A percentile compares a stretch with the other conserved stretches of the same genome.
Evolutionary conservation across 306 rosid species (phyloP).

Genomic region (Cucumis cinereus): DNA sequence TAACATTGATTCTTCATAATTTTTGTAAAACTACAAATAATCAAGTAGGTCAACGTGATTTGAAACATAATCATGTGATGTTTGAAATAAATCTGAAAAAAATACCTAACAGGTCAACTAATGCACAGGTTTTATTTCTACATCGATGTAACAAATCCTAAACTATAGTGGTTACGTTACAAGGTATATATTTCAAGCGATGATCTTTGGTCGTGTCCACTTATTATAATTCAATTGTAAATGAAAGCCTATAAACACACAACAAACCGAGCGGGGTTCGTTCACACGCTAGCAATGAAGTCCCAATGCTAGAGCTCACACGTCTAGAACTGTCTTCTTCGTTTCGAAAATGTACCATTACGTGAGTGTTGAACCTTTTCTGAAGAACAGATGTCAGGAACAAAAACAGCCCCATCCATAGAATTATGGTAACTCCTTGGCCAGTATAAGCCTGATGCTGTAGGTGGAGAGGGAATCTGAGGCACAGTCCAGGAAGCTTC

Average conservation of each 20-base stretch:
- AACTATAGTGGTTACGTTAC: slow-evolving; percentile 6
- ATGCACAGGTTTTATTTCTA: slow-evolving; percentile 2
- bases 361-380: slow-evolving; percentile 17
- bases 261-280: not conserved
- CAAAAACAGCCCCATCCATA: slow-evolving; percentile 30
- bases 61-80: not conserved
- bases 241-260: slow-evolving; percentile 8
- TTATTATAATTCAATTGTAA: slow-evolving; percentile 1
- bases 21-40: not conserved
- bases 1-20: not conserved
- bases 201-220: slow-evolving; percentile 3
- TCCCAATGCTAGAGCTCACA: not conserved
- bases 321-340: slow-evolving; percentile 30
- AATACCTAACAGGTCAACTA: not conserved
- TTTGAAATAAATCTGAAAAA: slow-evolving; percentile 3
- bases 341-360: slow-evolving; percentile 20
- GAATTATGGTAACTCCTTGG: slow-evolving; percentile 36
- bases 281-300: not conserved
- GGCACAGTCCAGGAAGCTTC: slow-evolving; percentile 76
- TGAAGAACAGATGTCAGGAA: slow-evolving; percentile 49
- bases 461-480: slow-evolving; percentile 78
- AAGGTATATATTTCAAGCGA: not conserved
- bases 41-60: not conserved
- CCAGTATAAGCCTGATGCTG: slow-evolving; percentile 79
- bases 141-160: slow-evolving; percentile 11